These are phyloP conservation scores for Citrullus amarus DNA, from an alignment of 306 rosid species.

Conservation along the genomic window DNA sequence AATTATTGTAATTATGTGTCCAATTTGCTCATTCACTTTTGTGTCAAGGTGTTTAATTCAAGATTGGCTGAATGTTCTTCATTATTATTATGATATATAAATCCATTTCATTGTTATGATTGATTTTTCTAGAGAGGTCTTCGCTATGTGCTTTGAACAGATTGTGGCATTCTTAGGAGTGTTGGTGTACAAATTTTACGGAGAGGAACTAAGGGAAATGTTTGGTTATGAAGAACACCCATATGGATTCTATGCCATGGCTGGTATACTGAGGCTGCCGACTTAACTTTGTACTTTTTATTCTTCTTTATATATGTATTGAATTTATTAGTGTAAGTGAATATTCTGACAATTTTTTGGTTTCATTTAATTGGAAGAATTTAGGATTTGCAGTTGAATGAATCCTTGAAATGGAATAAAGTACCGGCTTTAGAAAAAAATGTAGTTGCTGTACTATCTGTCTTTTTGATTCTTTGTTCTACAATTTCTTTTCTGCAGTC, in stretches of 20 bases:
- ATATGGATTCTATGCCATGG: constrained; percentile 91
- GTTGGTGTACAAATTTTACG: constrained; percentile 87
- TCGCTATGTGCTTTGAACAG: constrained; percentile 32
- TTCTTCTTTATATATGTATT: background rate
- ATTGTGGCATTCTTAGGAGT: constrained; percentile 93
- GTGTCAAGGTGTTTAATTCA: background rate
- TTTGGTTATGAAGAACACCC: constrained; percentile 99
- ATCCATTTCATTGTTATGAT: constrained; percentile 7
- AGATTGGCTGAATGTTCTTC: background rate
- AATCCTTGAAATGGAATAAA: background rate
- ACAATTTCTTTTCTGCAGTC: constrained; percentile 41
- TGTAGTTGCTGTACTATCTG: background rate
- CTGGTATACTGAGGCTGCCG: constrained; percentile 37
- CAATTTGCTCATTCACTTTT: background rate
- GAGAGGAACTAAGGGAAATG: constrained; percentile 93
- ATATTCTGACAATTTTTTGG: background rate
- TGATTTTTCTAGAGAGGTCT: constrained; percentile 16
- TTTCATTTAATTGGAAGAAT: background rate
- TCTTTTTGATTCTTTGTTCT: background rate
- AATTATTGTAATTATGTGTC: background rate
- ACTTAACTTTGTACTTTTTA: background rate
- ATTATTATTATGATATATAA: background rate
- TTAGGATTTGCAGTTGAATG: background rate
- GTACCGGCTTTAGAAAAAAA: background rate
- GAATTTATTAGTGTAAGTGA: background rate